Conservation (phyloP, 257 asterid genomes). For the Petrea volubilis region DNA sequence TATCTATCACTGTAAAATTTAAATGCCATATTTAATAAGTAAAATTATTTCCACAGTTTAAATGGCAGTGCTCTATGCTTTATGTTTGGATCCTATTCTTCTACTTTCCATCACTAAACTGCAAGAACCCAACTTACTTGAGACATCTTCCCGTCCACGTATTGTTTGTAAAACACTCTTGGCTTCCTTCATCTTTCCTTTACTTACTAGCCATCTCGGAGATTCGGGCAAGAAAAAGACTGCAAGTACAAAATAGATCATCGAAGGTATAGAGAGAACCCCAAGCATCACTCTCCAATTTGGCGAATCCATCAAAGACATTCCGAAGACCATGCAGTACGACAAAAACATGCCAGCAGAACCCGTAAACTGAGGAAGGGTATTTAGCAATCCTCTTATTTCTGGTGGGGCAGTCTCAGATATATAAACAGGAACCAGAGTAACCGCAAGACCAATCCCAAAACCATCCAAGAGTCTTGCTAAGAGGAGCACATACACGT, state of each 20-base stretch:
- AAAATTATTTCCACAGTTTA: too few relatives aligned
- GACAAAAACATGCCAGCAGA: constrained; percentile 86
- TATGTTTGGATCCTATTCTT: too few relatives aligned
- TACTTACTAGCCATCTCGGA: constrained; percentile 96
- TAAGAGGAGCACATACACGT: constrained; percentile 69
- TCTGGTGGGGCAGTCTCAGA: constrained; percentile 98
- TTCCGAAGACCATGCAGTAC: constrained; percentile 88
- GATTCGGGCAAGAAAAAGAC: constrained; percentile 84
- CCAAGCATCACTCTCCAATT: constrained; percentile 99
- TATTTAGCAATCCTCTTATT: constrained; percentile 74
- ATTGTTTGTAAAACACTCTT: constrained; percentile 67
- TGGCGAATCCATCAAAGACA: constrained; percentile 73
- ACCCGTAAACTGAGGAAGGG: constrained; percentile 93
- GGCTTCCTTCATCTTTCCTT: constrained; percentile 86
- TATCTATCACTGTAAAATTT: not conserved
- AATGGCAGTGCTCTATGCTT: too few relatives aligned
- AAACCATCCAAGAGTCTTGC: constrained; percentile 95
- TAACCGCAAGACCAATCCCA: constrained; percentile 89
- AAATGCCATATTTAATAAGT: too few relatives aligned
- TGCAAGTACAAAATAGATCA: constrained; percentile 58
- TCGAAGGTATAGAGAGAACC: constrained; percentile 79
- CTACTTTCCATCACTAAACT: too few relatives aligned
- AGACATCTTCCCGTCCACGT: constrained; percentile 90
- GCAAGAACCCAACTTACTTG: constrained; percentile 71
- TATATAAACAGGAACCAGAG: constrained; percentile 88